Base-by-base conservation (phyloP, 2,329 filamentous ascomycete genomes). In the Penicillium sp. region DNA sequence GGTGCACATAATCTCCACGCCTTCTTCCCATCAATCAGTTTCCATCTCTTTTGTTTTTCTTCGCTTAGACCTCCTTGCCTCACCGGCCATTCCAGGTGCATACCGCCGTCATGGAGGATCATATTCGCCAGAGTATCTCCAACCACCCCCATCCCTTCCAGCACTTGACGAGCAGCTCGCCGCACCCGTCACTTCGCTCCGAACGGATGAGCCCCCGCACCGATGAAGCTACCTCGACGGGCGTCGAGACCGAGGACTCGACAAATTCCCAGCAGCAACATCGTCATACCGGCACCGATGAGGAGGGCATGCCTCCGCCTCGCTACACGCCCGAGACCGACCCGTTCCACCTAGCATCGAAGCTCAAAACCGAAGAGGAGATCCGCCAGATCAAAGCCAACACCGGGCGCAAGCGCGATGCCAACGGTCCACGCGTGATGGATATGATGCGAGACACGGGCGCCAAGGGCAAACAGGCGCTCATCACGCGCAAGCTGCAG, bases 321-420 rank as follows among this genome's bases (percentile, higher is more conserved):
- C 82, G 81, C 8, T 85, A 88, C 69, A 85, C 82, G 20, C 75
- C 77, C 28, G 86, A 88, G 65, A 89, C 86, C 69, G 94, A 98
- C 69, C 94, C 94, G 0, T 95, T 92, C 76, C 86, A 88, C 56
- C 87, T 98, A 4, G 87, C 90, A 0, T 85, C 86, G 2, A 87
- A 86, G 55, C 86, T 95, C 74, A 98, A 96, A 79, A 87, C 89
- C 20, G 81, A 87, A 34, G 85, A 83, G 17, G 91, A 97, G 73
- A 86, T 97, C 64, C 84, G 88, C 38, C 82, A 85, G 68, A 94
- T 96, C 74, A 86, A 87, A 63, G 89, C 92, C 58, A 96, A 96
- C 73, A 90, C 87, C 1, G 90, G 90, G 7, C 86, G 88, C 63
- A 94, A 93, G 78, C 88, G 91, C 53, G 63, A 70, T 54, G 50